Percentiles rank a stretch among this genome's conserved stretches.
Conservation (phyloP, 2,329 filamentous ascomycete species). For the Periconia sp. region DNA sequence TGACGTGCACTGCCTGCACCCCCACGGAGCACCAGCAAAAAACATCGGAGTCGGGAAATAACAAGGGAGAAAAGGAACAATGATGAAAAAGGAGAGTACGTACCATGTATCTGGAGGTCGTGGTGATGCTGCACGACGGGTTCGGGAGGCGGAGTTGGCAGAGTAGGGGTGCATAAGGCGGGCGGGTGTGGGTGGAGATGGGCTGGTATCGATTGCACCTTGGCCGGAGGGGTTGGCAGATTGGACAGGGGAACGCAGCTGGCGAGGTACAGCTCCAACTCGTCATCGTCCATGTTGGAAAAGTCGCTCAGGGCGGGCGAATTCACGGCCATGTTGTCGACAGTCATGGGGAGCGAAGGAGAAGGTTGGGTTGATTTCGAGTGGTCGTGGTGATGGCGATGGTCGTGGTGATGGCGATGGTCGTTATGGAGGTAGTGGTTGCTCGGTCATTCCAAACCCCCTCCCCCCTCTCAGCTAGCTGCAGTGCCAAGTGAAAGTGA, state of each 20-base stretch:
- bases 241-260: slow-evolving; percentile 43
- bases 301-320: slow-evolving; percentile 23
- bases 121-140: slow-evolving; percentile 6
- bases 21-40: no score
- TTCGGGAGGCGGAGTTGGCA: slow-evolving; percentile 3
- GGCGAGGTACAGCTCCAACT: slow-evolving; percentile 43
- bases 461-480: no score
- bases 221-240: slow-evolving; percentile 43
- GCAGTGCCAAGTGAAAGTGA: not conserved
- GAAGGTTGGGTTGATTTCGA: no score
- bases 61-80: not conserved
- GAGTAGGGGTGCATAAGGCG: slow-evolving; percentile 1
- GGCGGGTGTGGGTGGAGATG: slow-evolving; percentile 2
- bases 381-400: no score
- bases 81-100: slow-evolving; percentile 20
- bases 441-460: not conserved
- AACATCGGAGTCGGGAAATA: no score
- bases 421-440: not conserved
- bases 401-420: no score
- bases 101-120: slow-evolving; percentile 35
- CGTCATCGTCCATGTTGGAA: slow-evolving; percentile 39
- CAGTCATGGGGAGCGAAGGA: no score
- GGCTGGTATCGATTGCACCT: slow-evolving; percentile 17
- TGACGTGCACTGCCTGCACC: no score
- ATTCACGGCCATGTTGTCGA: not conserved